Conservation (phyloP, 2,329 filamentous ascomycete species). For the Magnaporthiopsis incrustans region DNA sequence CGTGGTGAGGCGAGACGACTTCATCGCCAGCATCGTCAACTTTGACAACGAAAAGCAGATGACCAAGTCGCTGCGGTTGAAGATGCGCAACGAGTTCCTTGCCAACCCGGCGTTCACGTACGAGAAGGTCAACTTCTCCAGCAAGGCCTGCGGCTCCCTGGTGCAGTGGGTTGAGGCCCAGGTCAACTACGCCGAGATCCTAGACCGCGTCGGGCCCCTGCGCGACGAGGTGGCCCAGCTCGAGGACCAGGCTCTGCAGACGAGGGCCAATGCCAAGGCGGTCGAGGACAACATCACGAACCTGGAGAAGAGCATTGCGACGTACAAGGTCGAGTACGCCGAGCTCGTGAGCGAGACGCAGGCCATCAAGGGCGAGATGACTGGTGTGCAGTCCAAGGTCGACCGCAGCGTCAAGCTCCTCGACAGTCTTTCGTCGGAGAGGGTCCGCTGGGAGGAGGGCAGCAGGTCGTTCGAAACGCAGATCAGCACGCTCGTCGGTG, state of each 20-base stretch:
- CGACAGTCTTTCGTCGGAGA: constrained; percentile 90
- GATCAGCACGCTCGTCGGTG: constrained; percentile 91
- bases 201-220: constrained; percentile 87
- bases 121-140: constrained; percentile 91
- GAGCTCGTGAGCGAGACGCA: constrained; percentile 94
- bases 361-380: constrained; percentile 96
- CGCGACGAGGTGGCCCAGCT: constrained; percentile 82
- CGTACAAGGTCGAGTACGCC: constrained; percentile 94
- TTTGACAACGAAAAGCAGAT: constrained; percentile 95
- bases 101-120: constrained; percentile 94
- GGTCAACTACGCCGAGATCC: constrained; percentile 94
- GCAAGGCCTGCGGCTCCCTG: constrained; percentile 91
- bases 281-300: constrained; percentile 80
- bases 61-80: constrained; percentile 71
- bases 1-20: constrained; percentile 86
- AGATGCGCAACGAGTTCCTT: constrained; percentile 89
- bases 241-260: constrained; percentile 82
- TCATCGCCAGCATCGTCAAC: constrained; percentile 94
- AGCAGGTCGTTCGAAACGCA: constrained; percentile 98
- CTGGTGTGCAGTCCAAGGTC: constrained; percentile 93
- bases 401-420: constrained; percentile 90
- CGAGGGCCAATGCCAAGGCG: constrained; percentile 85
- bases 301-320: constrained; percentile 84
- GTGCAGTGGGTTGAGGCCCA: constrained; percentile 97
- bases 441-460: constrained; percentile 88